Base-by-base conservation (phyloP, 2,329 filamentous ascomycete genomes). In the Fusarium sororula region DNA sequence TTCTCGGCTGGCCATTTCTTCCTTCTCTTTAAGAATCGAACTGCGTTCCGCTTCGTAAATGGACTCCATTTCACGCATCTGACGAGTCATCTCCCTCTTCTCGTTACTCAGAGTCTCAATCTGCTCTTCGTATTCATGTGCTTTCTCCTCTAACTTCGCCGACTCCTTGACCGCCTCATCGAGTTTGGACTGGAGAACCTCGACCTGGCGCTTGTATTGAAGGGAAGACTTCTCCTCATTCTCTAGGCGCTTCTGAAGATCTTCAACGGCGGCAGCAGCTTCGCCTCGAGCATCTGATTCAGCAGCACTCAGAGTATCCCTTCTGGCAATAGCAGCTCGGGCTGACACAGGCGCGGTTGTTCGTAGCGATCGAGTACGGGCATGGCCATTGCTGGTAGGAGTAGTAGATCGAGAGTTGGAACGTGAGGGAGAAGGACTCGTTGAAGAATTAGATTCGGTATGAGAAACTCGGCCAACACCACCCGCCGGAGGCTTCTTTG, bases 31-130 rank as follows among this genome's bases (percentile, higher is more conserved):
- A 79, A 94, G 91, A 84, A 96, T 93, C 62, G 94, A 91, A 79
- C 92, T 94, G 72, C 94, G 90, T 84, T 99, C 96, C 50, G 93
- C 91, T 82, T 98, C 96, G 82, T 98, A 97, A 74, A 97, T 95
- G 73, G 92, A 91, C 83, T 98, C 95, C 85, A 98, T 91, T 82
- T 99, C 96, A 73, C 96, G 91, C 79, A 94, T 93, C 82, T 97
- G 93, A 73, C 95, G 90, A 37, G 92, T 90, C 63, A 92, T 88
- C 76, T 98, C 95, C 77, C 94, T 90, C 84, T 96, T 95, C 79
- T 97, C 94, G 78, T 94, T 95, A 79, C 91, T 91, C 61, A 98
- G 87, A 13, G 89, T 86, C 82, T 98, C 95, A 66, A 96, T 89
- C 79, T 92, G 91, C 82, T 96, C 94, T 70, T 96, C 95, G 79